These are phyloP conservation scores for Aspergillus luchuensis DNA, from an alignment of 2,329 filamentous ascomycete species.

Conservation along the genomic window DNA sequence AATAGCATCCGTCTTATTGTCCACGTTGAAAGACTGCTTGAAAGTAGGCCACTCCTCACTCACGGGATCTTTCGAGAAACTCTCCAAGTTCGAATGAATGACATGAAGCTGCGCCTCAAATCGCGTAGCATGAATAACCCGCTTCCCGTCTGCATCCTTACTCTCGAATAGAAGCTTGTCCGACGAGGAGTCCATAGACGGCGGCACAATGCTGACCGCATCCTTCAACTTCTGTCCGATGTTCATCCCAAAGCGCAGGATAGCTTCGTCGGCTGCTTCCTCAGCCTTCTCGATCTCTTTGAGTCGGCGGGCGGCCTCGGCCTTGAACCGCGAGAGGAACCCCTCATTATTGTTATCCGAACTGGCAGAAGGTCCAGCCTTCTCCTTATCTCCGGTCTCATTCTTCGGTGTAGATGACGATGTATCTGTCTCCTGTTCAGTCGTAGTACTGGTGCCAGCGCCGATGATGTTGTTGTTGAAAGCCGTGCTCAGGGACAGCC, in stretches of 20 bases:
- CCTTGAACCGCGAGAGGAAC: conserved; percentile 74
- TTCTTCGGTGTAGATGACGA: conserved; percentile 27
- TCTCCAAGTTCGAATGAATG: conserved; percentile 81
- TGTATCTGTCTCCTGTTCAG: conserved; percentile 36
- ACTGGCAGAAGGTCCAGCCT: conserved; percentile 16
- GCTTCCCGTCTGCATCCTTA: conserved; percentile 83
- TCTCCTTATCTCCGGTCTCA: conserved; percentile 22
- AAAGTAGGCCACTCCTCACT: conserved; percentile 75
- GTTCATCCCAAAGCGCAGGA: conserved; percentile 87
- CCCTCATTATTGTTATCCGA: conserved; percentile 48
- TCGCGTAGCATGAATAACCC: conserved; percentile 90
- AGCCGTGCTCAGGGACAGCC: conserved; percentile 63
- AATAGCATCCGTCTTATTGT: conserved; percentile 82
- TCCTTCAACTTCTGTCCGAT: conserved; percentile 87
- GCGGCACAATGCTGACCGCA: conserved; percentile 83
- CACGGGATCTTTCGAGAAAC: conserved; percentile 78
- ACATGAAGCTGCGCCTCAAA: conserved; percentile 96
- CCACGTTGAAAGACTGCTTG: conserved; percentile 73
- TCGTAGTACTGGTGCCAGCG: conserved; percentile 18
- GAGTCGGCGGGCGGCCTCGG: conserved; percentile 77
- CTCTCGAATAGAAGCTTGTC: conserved; percentile 83
- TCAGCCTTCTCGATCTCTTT: conserved; percentile 90
- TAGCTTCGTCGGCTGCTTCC: conserved; percentile 92
- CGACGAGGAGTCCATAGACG: conserved; percentile 55
- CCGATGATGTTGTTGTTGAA: conserved; percentile 17